Percentiles rank a stretch among this genome's conserved stretches.
These are phyloP conservation scores for Lasiosphaeria miniovina DNA, from an alignment of 495 filamentous ascomycete species.

Conservation along the genomic window DNA sequence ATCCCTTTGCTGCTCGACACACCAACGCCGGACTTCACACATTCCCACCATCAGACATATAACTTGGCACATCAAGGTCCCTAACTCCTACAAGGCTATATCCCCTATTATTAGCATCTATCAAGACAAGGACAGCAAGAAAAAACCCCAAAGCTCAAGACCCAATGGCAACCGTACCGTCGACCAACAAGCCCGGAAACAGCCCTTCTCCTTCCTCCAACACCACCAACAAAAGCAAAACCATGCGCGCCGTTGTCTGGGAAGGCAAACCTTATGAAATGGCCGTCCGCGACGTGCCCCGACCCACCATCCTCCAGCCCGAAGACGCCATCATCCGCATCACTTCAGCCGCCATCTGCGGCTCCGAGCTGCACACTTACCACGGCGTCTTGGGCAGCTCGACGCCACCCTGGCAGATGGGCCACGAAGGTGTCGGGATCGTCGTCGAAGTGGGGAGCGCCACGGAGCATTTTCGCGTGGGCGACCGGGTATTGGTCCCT, in stretches of 20 bases:
- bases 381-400: conserved; percentile 7
- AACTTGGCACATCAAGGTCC: background rate
- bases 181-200: background rate
- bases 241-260: conserved; percentile 13
- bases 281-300: conserved; percentile 12
- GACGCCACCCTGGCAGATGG: conserved; percentile 24
- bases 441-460: conserved; percentile 34
- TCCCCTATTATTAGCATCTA: background rate
- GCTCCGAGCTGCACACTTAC: conserved; percentile 18
- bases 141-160: background rate
- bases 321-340: conserved; percentile 36
- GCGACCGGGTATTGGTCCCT: conserved; percentile 38
- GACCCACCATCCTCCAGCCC: conserved; percentile 22
- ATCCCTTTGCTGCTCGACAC: background rate
- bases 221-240: background rate
- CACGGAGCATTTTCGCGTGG: conserved; percentile 27
- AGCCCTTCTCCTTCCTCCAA: background rate
- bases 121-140: background rate
- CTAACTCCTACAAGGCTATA: background rate
- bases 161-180: background rate
- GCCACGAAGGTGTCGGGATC: conserved; percentile 44
- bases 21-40: background rate
- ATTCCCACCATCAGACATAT: background rate
- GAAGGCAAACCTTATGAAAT: conserved; percentile 26
- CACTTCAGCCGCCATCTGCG: conserved; percentile 36